Evolutionary conservation across 225 moss, liverwort and hornwort species (phyloP), one percentile per base, ranked within the genome.

Genomic region (Lunularia cruciata): DNA sequence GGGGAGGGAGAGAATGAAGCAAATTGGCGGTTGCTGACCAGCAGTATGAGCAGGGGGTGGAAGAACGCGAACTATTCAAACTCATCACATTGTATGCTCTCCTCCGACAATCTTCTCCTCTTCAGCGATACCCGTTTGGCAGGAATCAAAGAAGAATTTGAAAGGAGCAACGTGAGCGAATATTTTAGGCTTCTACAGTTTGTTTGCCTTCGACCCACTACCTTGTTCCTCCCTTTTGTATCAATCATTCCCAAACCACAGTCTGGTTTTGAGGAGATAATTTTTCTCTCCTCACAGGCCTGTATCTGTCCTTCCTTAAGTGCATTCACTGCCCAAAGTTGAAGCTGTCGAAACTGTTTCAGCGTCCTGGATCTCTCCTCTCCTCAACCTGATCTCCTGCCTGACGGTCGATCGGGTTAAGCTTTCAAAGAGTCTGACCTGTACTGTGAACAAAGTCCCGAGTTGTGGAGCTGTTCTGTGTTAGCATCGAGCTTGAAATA

Each of bases 11-110:
- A 26, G 39, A 54, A 52, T 63, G 63, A 69, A 69, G 69, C 61
- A 42, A 47, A 76, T 43, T 52, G 76, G 76, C 76, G 55, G 46
- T 73, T 69, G 78, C 78, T 78, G 78, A 78, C 78, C 60, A 69
- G 73, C 61, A 78, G 39, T 78, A 73, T 78, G 78, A 78, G 78
- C 78, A 78, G 78, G 78, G 73, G 78, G 73, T 78, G 78, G 73
- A 67, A 73, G 67, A 69, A 67, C 68, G 62, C 73, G 61, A 63
- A 59, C 57, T 58, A 63, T 77, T 65, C 64, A 72, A 52, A 60
- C 46, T 78, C 78, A 53, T 69, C 78, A 78, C 47, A 63, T 63
- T 77, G 57, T 78, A 67, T 73, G 73, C 77, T 51, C 77, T 73
- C 60, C 78, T 30, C 55, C 78, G 78, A 73, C 73, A 57, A 61